Base-by-base conservation (phyloP, 371 early-diverging fungal species). In the Apophysomyces elegans region DNA sequence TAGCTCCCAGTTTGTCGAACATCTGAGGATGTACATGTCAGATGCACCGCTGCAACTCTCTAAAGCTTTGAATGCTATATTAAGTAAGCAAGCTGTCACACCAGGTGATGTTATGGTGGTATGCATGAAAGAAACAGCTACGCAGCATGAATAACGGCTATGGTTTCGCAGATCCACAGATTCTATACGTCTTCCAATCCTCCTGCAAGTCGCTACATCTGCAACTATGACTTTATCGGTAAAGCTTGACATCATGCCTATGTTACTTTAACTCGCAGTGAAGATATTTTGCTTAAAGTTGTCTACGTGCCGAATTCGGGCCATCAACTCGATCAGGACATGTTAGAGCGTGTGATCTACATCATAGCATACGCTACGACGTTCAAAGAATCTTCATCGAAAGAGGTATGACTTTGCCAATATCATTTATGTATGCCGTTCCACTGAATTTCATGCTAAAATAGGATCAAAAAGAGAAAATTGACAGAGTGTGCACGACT, bases 31-130 rank as follows among this genome's bases (percentile, higher is more conserved):
- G 46, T 69, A 85, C 26, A 63, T 85, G 13, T 77, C 81, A 38
- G 81, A 81, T 26, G 70, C 86, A 0, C 80, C 84, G 38, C 68
- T 74, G 37, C 64, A 67, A 2, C 70, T 90, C 8, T 79, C 87
- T 26, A 81, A 77, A 35, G 83, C 88, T 0, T 78, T 88, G 9
- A 82, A 80, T 21, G 78, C 85, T 1, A 88, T 90, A 37, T 72
- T 84, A 21, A 79, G 80, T 59, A 81, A 76, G n/a, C 70, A 73
- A 6, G 72, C 76, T 21, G 84, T 88, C 4, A 84, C 89, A n/a
- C 86, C 89, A 4, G 90, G 90, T 3, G 90, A 91, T 64, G 72
- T 90, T 2, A 73, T 81, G 64, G 68, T 69, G 47, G 84, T 90
- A 82, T 64, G 64, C 8, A 7, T 7, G 37, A 26, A 26, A 18